Percentiles rank a stretch among this genome's conserved stretches.
phyloP scores from a whole-genome alignment of 176 grass and related monocot genomes.

The Puccinellia tenuiflora region DNA sequence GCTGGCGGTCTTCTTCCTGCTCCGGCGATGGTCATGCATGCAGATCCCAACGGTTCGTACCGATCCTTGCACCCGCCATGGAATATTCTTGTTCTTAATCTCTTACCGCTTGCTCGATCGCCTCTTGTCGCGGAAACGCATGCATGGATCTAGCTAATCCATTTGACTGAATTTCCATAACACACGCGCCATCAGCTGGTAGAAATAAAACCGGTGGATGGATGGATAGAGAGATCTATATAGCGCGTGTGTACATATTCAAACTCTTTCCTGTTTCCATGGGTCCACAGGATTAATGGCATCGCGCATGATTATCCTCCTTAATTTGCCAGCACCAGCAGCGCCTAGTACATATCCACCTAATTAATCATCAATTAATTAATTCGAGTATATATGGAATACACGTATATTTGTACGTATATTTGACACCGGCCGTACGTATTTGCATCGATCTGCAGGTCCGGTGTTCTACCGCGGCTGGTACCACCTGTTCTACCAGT shows the following conservation, averaged over 20 bases:
- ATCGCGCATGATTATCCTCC: neutral
- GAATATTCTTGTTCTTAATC: neutral
- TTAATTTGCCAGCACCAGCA: neutral
- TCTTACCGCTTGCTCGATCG: neutral
- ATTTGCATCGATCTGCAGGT: constrained; percentile 22
- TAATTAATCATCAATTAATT: neutral
- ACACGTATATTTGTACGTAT: neutral
- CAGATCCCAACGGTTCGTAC: neutral
- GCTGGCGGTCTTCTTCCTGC: neutral
- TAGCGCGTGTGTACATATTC: neutral
- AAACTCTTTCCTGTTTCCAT: too few species aligned
- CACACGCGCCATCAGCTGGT: neutral
- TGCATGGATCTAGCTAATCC: neutral
- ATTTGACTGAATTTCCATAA: neutral
- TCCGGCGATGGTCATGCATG: neutral
- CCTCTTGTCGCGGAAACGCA: neutral
- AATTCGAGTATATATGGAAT: neutral
- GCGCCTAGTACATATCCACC: neutral
- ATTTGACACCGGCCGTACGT: too few species aligned
- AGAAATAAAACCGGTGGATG: neutral
- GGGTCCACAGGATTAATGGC: too few species aligned
- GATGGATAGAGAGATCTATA: neutral
- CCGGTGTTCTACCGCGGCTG: constrained; percentile 71
- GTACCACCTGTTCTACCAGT: constrained; percentile 95
- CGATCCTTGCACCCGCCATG: neutral